Evolutionary conservation across 768 basidiomycete genomes (phyloP).

Genomic region (Termitomyces sp.): DNA sequence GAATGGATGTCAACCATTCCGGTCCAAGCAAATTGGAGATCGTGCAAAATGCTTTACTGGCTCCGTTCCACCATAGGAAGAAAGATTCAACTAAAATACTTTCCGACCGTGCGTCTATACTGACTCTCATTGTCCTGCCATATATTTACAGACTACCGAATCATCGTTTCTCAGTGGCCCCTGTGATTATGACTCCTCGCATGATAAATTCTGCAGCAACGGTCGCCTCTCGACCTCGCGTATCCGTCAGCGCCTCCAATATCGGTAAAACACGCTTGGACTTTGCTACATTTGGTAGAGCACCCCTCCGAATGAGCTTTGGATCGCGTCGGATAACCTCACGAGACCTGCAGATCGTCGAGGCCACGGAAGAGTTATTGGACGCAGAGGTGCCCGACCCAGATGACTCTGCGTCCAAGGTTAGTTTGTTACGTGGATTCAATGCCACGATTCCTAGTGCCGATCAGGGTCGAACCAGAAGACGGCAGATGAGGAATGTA

Average conservation of each 20-base stretch:
- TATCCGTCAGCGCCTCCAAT: slow-evolving; percentile 26
- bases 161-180: slow-evolving; percentile 55
- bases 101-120: slow-evolving; percentile 57
- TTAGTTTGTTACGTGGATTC: slow-evolving; percentile 86
- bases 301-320: slow-evolving; percentile 65
- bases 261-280: slow-evolving; percentile 43
- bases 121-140: not conserved
- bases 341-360: slow-evolving; percentile 78
- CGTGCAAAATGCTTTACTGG: slow-evolving; percentile 66
- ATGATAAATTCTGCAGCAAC: slow-evolving; percentile 71
- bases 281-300: slow-evolving; percentile 77
- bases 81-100: slow-evolving; percentile 68
- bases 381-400: slow-evolving; percentile 68
- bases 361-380: slow-evolving; percentile 76
- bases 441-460: slow-evolving; percentile 93
- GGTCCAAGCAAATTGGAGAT: slow-evolving; percentile 49
- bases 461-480: slow-evolving; percentile 67
- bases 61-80: slow-evolving; percentile 67
- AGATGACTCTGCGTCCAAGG: slow-evolving; percentile 61
- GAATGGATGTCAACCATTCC: slow-evolving; percentile 27
- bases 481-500: slow-evolving; percentile 76
- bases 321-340: slow-evolving; percentile 69
- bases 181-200: slow-evolving; percentile 85
- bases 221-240: slow-evolving; percentile 48
- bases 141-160: not conserved